Percentiles rank a stretch among this genome's conserved stretches.
phyloP scores from a whole-genome alignment of 2,329 filamentous ascomycete species.

The Talaromyces rugulosus region DNA sequence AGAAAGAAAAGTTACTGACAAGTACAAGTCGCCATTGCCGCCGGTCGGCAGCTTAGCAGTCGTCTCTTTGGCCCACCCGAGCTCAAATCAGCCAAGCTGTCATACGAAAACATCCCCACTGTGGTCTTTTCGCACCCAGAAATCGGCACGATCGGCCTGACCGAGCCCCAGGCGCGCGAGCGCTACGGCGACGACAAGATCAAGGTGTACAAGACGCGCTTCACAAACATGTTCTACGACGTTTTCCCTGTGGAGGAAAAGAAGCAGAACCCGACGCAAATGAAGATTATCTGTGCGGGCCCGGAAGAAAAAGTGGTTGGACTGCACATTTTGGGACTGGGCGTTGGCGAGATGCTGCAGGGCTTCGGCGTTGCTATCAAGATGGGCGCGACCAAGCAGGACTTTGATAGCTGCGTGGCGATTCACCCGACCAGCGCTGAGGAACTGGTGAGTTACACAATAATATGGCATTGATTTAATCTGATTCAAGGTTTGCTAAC shows the following conservation, averaged over 20 bases:
- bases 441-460: constrained; percentile 55
- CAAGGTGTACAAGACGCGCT: constrained; percentile 48
- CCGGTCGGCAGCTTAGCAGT: constrained; percentile 47
- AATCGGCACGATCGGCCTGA: constrained; percentile 47
- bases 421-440: constrained; percentile 75
- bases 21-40: constrained; percentile 46
- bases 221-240: constrained; percentile 48
- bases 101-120: constrained; percentile 49
- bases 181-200: constrained; percentile 48
- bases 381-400: constrained; percentile 75
- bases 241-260: constrained; percentile 46
- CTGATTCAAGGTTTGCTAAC: not conserved
- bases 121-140: constrained; percentile 52
- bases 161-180: constrained; percentile 45
- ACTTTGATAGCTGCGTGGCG: constrained; percentile 70
- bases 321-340: constrained; percentile 46
- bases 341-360: constrained; percentile 64
- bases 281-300: constrained; percentile 48
- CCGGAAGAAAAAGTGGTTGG: constrained; percentile 49
- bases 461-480: not conserved
- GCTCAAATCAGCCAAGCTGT: constrained; percentile 40
- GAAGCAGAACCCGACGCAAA: constrained; percentile 47
- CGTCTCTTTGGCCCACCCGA: constrained; percentile 47
- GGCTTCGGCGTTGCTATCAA: constrained; percentile 72
- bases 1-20: constrained; percentile 1